Conservation (phyloP, 2,329 filamentous ascomycete genomes). For the Penicillium sp. region DNA sequence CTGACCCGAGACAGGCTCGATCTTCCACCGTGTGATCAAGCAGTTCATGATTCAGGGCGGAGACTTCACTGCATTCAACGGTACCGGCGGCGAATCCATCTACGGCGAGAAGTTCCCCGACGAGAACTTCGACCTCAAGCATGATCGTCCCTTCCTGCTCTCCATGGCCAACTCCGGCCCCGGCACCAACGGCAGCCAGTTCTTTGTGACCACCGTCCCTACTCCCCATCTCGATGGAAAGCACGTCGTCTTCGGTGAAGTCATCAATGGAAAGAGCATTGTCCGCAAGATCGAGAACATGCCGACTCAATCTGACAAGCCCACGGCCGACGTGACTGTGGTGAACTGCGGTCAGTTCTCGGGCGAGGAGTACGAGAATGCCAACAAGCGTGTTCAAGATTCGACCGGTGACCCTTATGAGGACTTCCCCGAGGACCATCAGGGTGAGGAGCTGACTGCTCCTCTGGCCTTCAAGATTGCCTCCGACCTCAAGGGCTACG, state of each 20-base stretch:
- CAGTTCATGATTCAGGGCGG: slow-evolving; percentile 98
- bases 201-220: slow-evolving; percentile 95
- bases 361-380: slow-evolving; percentile 69
- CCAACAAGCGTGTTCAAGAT: slow-evolving; percentile 73
- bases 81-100: slow-evolving; percentile 94
- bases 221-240: slow-evolving; percentile 95
- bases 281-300: slow-evolving; percentile 89
- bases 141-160: slow-evolving; percentile 89
- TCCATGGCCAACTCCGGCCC: slow-evolving; percentile 98
- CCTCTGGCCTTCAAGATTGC: slow-evolving; percentile 77
- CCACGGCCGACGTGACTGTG: slow-evolving; percentile 72
- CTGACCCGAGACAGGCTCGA: slow-evolving; percentile 60
- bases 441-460: slow-evolving; percentile 66
- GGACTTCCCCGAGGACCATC: slow-evolving; percentile 88
- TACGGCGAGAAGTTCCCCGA: slow-evolving; percentile 97
- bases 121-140: slow-evolving; percentile 91
- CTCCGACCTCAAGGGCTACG: slow-evolving; percentile 83
- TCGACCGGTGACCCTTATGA: slow-evolving; percentile 88
- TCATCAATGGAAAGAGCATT: slow-evolving; percentile 88
- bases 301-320: slow-evolving; percentile 78
- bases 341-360: slow-evolving; percentile 84
- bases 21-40: slow-evolving; percentile 97
- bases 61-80: slow-evolving; percentile 93
- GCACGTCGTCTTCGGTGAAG: slow-evolving; percentile 96
- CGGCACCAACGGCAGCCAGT: slow-evolving; percentile 94